Conservation (phyloP, 768 basidiomycete species). For the Phanerochaete sordida region DNA sequence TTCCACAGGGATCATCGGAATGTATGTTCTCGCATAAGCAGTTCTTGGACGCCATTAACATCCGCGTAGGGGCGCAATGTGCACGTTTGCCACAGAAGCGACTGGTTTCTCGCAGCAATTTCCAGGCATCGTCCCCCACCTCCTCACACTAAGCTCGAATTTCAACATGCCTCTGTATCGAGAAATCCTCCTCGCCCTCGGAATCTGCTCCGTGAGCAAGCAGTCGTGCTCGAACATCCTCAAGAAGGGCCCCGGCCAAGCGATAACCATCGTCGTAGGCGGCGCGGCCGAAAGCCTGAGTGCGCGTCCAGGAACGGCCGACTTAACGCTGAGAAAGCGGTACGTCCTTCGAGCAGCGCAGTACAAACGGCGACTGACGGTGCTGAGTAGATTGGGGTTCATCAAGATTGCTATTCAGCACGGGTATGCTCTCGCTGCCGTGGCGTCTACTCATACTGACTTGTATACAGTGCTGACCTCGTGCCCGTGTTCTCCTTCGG, state of each 20-base stretch:
- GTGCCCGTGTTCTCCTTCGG: conserved; percentile 99
- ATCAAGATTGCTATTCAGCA: conserved; percentile 92
- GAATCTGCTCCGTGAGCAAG: conserved; percentile 92
- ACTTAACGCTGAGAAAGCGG: conserved; percentile 76
- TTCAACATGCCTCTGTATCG: conserved; percentile 93
- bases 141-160: conserved; percentile 87
- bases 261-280: conserved; percentile 94
- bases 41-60: not conserved
- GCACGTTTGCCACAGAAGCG: conserved; percentile 96
- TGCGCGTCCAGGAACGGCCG: conserved; percentile 96
- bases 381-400: conserved; percentile 74
- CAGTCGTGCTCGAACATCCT: conserved; percentile 88
- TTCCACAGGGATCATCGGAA: conserved; percentile 86
- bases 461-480: conserved; percentile 69
- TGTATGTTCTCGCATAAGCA: conserved; percentile 52
- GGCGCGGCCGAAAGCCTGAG: conserved; percentile 93
- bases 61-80: conserved; percentile 75
- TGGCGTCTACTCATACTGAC: not conserved
- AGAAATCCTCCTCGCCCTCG: conserved; percentile 82
- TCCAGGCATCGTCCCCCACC: conserved; percentile 90
- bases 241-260: conserved; percentile 35
- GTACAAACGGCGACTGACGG: not conserved
- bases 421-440: conserved; percentile 46
- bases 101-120: conserved; percentile 88
- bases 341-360: conserved; percentile 25